phyloP scores from a whole-genome alignment of 176 grass and related monocot species.

The Bolboschoenus planiculmis region DNA sequence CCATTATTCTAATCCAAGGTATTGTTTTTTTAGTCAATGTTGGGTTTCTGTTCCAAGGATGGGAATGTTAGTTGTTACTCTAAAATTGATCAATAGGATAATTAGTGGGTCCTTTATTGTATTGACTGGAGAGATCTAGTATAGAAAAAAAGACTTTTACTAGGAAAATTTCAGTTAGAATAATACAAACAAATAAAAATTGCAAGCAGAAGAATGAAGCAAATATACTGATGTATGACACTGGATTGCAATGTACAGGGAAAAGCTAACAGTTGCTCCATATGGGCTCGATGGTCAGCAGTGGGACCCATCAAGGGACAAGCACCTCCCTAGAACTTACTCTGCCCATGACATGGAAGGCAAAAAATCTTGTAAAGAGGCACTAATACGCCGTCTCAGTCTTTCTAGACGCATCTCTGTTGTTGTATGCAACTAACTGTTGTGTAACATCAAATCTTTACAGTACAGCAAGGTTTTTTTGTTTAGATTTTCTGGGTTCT shows the following conservation, averaged over 20 bases:
- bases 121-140: neutral
- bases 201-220: neutral
- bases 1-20: neutral
- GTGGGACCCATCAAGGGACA: slow-evolving; percentile 48
- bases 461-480: neutral
- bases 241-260: slow-evolving; percentile 21
- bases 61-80: neutral
- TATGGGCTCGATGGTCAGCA: slow-evolving; percentile 39
- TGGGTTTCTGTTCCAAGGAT: neutral
- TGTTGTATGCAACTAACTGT: slow-evolving; percentile 27
- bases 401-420: slow-evolving; percentile 14
- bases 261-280: slow-evolving; percentile 39
- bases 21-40: neutral
- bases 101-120: neutral
- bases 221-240: neutral
- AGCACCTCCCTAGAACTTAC: slow-evolving; percentile 40
- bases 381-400: slow-evolving; percentile 32
- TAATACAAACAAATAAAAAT: neutral
- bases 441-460: neutral
- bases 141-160: neutral
- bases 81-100: neutral
- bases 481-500: neutral
- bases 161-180: neutral
- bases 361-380: slow-evolving; percentile 39
- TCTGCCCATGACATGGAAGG: slow-evolving; percentile 41